Percentiles rank a stretch among this genome's conserved stretches.
Evolutionary conservation across 1,284 basidiomycete genomes (phyloP).

Genomic region (Heterobasidion occidentale): DNA sequence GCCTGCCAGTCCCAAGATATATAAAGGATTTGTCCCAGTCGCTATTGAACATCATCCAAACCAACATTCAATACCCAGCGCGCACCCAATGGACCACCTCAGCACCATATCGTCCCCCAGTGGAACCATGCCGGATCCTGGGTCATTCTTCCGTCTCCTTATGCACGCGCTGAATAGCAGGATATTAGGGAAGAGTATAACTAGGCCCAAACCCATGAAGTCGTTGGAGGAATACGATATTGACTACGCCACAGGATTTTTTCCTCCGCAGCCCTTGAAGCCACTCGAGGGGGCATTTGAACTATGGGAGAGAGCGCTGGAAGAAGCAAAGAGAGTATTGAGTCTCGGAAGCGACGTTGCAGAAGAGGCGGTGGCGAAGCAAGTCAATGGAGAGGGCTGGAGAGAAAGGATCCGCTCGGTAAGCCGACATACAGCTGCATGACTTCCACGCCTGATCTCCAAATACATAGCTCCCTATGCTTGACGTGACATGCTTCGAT

Average conservation of each 20-base stretch:
- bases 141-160: slow-evolving; percentile 19
- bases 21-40: background rate
- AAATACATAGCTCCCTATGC: slow-evolving; percentile 53
- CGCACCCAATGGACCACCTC: slow-evolving; percentile 18
- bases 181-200: slow-evolving; percentile 1
- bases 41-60: background rate
- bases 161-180: slow-evolving; percentile 10
- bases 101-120: slow-evolving; percentile 17
- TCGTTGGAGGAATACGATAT: slow-evolving; percentile 21
- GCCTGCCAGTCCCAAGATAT: too few relatives aligned
- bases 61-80: background rate
- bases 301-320: slow-evolving; percentile 70
- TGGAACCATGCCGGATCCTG: background rate
- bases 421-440: slow-evolving; percentile 20
- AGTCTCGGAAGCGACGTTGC: slow-evolving; percentile 55
- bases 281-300: slow-evolving; percentile 48
- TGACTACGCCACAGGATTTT: slow-evolving; percentile 67
- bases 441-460: slow-evolving; percentile 4
- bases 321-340: slow-evolving; percentile 46
- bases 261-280: slow-evolving; percentile 66
- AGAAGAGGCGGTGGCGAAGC: slow-evolving; percentile 39
- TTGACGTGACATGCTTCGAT: slow-evolving; percentile 47
- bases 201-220: background rate
- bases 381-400: slow-evolving; percentile 57
- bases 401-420: slow-evolving; percentile 57